phyloP scores from a whole-genome alignment of 192 early-diverging fungal genomes.

The Cladochytrium replicatum region DNA sequence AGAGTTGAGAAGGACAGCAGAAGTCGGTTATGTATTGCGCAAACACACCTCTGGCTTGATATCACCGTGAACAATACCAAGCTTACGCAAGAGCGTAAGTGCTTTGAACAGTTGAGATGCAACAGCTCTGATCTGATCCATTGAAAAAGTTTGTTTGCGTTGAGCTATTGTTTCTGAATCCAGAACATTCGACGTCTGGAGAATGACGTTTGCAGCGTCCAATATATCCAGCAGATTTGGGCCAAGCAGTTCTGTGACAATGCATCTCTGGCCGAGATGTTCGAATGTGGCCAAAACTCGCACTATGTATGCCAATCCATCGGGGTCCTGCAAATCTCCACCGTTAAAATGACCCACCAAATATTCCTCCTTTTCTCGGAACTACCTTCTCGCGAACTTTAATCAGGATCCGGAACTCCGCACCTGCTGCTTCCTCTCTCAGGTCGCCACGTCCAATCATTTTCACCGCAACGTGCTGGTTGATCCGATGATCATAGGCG shows the following conservation, averaged over 20 bases:
- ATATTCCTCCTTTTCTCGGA: background rate
- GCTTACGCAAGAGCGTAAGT: background rate
- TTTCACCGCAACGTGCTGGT: background rate
- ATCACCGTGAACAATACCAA: background rate
- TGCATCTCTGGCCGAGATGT: background rate
- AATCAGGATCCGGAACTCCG: background rate
- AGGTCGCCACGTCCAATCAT: background rate
- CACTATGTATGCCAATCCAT: background rate
- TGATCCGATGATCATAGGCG: background rate
- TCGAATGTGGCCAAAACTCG: background rate
- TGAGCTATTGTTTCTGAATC: no score
- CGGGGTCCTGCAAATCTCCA: background rate
- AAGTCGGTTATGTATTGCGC: no score
- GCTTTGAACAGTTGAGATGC: background rate
- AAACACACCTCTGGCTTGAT: background rate
- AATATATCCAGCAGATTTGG: background rate
- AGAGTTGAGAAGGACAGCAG: no score
- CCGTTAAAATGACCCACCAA: background rate
- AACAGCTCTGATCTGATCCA: background rate
- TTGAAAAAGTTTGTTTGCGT: no score
- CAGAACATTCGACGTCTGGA: background rate
- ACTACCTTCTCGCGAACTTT: background rate
- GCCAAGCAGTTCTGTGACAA: background rate
- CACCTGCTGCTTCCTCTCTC: background rate
- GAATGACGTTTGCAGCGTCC: background rate